Percentiles rank a stretch among this genome's conserved stretches.
Evolutionary conservation across 768 basidiomycete genomes (phyloP).

Genomic region (Xerocomellus dryophilus): DNA sequence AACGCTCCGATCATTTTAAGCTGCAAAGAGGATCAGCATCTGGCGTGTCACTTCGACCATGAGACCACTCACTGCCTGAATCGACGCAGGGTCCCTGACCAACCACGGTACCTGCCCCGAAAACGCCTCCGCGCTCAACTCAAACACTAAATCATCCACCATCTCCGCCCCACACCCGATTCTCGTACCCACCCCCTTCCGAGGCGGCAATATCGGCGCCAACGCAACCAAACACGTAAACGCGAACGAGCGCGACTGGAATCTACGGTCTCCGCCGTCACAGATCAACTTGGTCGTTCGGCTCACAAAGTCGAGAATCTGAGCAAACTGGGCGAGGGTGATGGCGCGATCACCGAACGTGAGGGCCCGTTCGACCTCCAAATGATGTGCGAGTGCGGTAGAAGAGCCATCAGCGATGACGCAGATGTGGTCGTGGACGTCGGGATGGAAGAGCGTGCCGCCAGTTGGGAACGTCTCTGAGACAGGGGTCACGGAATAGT

Average conservation of each 20-base stretch:
- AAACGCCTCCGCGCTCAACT: slow-evolving; percentile 10
- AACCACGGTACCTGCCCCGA: slow-evolving; percentile 4
- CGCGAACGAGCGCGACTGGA: slow-evolving; percentile 13
- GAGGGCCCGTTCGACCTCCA: slow-evolving; percentile 12
- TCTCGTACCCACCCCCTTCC: neutral
- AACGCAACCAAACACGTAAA: slow-evolving; percentile 10
- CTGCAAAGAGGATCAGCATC: neutral
- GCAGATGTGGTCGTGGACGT: slow-evolving; percentile 11
- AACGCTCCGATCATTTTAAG: neutral
- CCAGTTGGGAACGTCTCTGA: neutral
- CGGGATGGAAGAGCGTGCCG: slow-evolving; percentile 5
- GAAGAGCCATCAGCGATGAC: neutral
- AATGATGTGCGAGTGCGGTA: neutral
- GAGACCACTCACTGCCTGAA: slow-evolving; percentile 4
- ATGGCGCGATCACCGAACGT: neutral
- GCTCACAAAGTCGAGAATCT: slow-evolving; percentile 9
- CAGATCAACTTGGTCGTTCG: slow-evolving; percentile 2
- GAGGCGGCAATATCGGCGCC: slow-evolving; percentile 2
- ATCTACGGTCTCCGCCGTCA: slow-evolving; percentile 9
- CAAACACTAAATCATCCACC: slow-evolving; percentile 11
- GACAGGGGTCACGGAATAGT: slow-evolving; percentile 5
- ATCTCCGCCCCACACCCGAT: neutral
- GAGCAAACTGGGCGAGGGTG: slow-evolving; percentile 1
- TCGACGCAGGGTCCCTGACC: neutral
- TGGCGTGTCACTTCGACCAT: neutral